Evolutionary conservation across 208 protist species (phyloP).

Genomic region (Acanthamoeba royreba): DNA sequence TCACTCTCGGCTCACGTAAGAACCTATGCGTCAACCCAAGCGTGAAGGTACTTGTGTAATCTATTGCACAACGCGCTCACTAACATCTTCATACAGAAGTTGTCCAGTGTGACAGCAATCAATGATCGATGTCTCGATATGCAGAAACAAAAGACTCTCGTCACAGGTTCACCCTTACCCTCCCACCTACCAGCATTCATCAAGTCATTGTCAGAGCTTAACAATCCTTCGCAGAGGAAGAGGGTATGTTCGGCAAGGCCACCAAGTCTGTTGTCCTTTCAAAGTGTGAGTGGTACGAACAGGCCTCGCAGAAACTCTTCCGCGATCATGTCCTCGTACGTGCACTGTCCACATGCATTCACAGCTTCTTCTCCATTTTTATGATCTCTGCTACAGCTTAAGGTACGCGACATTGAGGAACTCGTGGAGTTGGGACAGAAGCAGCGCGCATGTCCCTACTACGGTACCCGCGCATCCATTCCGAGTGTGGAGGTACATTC

Average conservation of each 20-base stretch:
- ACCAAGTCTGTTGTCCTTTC: conserved; percentile 3
- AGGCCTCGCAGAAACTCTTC: neutral
- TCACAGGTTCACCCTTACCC: neutral
- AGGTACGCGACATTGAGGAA: conserved; percentile 75
- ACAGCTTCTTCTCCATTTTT: neutral
- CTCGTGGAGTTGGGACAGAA: conserved; percentile 57
- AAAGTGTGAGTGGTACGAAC: conserved; percentile 1
- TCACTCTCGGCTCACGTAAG: conserved; percentile 88
- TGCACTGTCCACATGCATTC: neutral
- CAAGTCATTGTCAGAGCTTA: too few species aligned
- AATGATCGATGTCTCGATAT: conserved; percentile 92
- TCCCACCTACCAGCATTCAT: neutral
- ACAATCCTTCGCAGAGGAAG: neutral
- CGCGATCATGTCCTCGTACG: conserved; percentile 31
- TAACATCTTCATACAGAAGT: neutral
- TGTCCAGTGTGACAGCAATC: conserved; percentile 63
- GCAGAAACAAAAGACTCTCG: conserved; percentile 10
- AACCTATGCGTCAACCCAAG: conserved; percentile 88
- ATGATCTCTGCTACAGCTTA: neutral
- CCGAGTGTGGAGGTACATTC: neutral
- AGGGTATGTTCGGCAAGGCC: neutral
- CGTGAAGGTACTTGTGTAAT: conserved; percentile 55
- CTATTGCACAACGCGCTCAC: neutral
- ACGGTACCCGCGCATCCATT: conserved; percentile 49
- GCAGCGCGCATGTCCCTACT: conserved; percentile 64